phyloP scores from a whole-genome alignment of 1,284 basidiomycete genomes.

The Stygiomarasmius scandens region DNA sequence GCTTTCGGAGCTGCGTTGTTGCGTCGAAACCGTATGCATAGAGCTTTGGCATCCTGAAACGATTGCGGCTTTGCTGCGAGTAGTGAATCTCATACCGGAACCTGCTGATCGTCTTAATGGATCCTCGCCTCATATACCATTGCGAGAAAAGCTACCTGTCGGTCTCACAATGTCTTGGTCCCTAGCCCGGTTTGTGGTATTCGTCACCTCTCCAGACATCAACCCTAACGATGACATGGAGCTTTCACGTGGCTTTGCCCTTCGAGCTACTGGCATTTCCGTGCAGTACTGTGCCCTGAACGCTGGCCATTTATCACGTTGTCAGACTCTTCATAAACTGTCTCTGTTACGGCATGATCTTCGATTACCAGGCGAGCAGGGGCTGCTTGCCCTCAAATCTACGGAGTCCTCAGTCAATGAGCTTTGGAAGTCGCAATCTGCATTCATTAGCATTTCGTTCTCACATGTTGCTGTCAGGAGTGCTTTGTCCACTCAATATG shows the following conservation, averaged over 20 bases:
- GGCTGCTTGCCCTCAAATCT: conserved; percentile 56
- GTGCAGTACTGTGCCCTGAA: conserved; percentile 65
- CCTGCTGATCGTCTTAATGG: conserved; percentile 16
- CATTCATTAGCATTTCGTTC: conserved; percentile 45
- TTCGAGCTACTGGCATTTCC: conserved; percentile 55
- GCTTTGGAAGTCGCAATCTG: conserved; percentile 30
- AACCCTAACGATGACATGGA: conserved; percentile 69
- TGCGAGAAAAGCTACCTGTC: conserved; percentile 46
- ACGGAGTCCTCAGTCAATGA: conserved; percentile 38
- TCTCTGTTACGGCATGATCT: conserved; percentile 52
- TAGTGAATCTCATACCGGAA: conserved; percentile 40
- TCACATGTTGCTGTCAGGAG: conserved; percentile 55
- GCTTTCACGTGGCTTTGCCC: conserved; percentile 73
- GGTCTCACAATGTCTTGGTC: conserved; percentile 64
- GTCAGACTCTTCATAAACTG: conserved; percentile 41
- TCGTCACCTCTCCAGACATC: conserved; percentile 76
- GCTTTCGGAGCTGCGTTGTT: conserved; percentile 52
- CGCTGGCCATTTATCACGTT: conserved; percentile 46
- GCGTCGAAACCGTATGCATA: conserved; percentile 64
- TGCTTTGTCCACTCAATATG: conserved; percentile 64
- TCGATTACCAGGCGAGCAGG: conserved; percentile 63
- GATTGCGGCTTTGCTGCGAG: conserved; percentile 52
- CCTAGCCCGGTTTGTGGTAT: conserved; percentile 64
- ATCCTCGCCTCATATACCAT: conserved; percentile 27
- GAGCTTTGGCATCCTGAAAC: conserved; percentile 77